phyloP scores from a whole-genome alignment of 2,329 filamentous ascomycete genomes.

The Botrytis sinoallii region DNA sequence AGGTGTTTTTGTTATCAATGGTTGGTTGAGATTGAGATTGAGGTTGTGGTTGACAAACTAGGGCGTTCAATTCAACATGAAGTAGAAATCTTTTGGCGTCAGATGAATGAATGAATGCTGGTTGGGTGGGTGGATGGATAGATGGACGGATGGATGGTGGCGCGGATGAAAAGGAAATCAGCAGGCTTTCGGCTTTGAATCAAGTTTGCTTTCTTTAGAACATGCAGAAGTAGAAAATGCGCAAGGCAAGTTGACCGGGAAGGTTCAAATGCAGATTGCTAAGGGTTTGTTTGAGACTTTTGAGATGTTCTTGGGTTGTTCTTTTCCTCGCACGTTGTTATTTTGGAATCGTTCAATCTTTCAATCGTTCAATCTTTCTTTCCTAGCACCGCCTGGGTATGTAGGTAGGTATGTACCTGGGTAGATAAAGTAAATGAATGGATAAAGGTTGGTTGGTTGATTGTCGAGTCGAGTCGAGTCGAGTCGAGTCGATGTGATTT shows the following conservation, averaged over 20 bases:
- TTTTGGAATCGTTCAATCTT: background rate
- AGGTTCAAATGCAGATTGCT: background rate
- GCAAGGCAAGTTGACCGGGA: background rate
- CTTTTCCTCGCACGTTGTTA: background rate
- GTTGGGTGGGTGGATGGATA: background rate
- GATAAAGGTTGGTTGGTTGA: background rate
- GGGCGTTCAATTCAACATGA: background rate
- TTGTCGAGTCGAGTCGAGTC: background rate
- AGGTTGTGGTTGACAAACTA: background rate
- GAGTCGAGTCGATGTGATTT: background rate
- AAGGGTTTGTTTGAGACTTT: background rate
- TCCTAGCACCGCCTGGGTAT: background rate
- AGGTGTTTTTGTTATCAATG: background rate
- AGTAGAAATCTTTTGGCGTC: background rate
- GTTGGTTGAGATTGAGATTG: background rate
- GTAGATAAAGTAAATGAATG: background rate
- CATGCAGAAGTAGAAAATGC: background rate
- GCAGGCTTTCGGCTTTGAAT: background rate
- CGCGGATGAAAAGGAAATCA: background rate
- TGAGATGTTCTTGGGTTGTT: constrained; percentile 1
- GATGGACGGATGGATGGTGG: background rate
- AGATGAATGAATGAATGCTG: background rate
- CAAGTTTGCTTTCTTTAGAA: background rate
- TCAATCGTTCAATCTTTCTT: background rate
- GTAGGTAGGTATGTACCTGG: background rate